These are phyloP conservation scores for Auricularia auricula-judae DNA, from an alignment of 768 basidiomycete genomes.

Conservation along the genomic window DNA sequence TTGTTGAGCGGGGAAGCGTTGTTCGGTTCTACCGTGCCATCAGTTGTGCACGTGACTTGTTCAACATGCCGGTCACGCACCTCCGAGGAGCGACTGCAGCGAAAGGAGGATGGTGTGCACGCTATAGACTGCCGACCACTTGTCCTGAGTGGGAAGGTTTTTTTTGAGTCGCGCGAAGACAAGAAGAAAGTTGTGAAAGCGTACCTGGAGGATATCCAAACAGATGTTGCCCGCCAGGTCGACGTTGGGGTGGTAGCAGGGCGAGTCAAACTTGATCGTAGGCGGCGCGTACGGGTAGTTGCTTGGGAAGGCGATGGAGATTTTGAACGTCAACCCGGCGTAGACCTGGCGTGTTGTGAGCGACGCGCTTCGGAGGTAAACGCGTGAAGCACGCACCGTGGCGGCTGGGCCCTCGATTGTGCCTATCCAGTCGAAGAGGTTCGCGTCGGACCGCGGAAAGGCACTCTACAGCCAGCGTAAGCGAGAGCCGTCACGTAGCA, in stretches of 20 bases:
- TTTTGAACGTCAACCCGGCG: slow-evolving; percentile 67
- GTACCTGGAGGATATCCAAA: slow-evolving; percentile 77
- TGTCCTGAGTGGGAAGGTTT: slow-evolving; percentile 41
- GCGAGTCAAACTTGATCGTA: slow-evolving; percentile 76
- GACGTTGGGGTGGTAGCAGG: slow-evolving; percentile 88
- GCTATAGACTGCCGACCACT: slow-evolving; percentile 90
- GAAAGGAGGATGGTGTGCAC: slow-evolving; percentile 85
- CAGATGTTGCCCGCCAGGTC: slow-evolving; percentile 73
- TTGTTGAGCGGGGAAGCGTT: slow-evolving; percentile 84
- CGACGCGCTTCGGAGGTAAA: not conserved
- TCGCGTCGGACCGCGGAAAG: slow-evolving; percentile 78
- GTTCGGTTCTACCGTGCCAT: slow-evolving; percentile 58
- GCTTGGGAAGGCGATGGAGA: slow-evolving; percentile 73
- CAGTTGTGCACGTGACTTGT: not conserved
- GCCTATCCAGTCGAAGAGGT: slow-evolving; percentile 83
- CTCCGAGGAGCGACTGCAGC: slow-evolving; percentile 78
- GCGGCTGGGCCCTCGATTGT: slow-evolving; percentile 74
- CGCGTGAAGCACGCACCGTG: slow-evolving; percentile 39
- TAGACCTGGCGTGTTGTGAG: slow-evolving; percentile 43
- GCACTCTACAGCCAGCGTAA: slow-evolving; percentile 49
- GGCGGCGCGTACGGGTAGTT: slow-evolving; percentile 87
- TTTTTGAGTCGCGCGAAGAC: not conserved
- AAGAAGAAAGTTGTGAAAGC: slow-evolving; percentile 7
- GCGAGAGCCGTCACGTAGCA: not conserved
- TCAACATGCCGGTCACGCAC: slow-evolving; percentile 29